Base-by-base conservation (phyloP, 768 basidiomycete species). In the Steccherinum ochraceum region DNA sequence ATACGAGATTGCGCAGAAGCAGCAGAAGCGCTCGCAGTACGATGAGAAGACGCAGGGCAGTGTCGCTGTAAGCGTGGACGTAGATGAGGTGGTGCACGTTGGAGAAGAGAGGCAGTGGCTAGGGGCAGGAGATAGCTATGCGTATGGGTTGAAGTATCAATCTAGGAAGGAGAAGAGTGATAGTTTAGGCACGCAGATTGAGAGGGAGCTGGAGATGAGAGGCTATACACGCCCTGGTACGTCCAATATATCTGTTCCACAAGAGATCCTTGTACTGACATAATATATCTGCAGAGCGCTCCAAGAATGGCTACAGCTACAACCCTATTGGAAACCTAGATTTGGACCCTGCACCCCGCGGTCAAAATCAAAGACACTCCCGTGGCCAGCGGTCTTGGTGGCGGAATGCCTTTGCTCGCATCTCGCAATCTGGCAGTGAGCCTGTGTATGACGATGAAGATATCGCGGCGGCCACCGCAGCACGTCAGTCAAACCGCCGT, bases 51-150 rank as follows among this genome's bases (percentile, higher is more conserved):
- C 40, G 1, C 52, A 45, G 12, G 50, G 46, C 12, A 44, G 12
- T 42, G 10, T 66, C 2, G 46, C 60, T n/a, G 62, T 76, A 20
- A 58, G 62, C 47, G 66, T 78, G 16, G 70, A 73, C 41, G 66
- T 76, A 2, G 71, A 73, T 44, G 67, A 68, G 55, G 63, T 69
- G 11, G 68, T 72, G 10, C 69, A 73, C n/a, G 58, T 76, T 12
- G 72, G 63, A 25, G 74, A 71, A 0, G 75, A 76, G 53, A 66
- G 70, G 54, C 77, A 79, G 55, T 82, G 79, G 80, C 62, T 83
- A 7, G 74, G 75, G 20, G 27, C 71, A 1, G 76, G 76, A 1
- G 70, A 76, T 55, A 64, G 72, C 56, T 71, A 75, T 51, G 70
- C 59, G 5, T 76, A 77, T 61, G 76, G 72, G 2, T 63, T 77